These are phyloP conservation scores for Colletotrichum costaricense DNA, from an alignment of 2,329 filamentous ascomycete species.

Conservation along the genomic window DNA sequence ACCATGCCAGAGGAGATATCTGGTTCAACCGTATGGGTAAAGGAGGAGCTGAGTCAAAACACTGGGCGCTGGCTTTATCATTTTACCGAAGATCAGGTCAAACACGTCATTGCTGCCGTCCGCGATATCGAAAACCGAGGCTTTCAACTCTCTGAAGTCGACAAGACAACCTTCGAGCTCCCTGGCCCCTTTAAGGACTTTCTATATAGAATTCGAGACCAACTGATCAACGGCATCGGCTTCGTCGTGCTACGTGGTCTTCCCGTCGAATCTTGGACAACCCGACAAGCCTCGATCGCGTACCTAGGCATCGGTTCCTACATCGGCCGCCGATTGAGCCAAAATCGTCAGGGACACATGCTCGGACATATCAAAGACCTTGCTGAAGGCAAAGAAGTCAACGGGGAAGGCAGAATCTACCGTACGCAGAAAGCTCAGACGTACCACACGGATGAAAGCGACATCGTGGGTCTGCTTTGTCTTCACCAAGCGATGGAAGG, in stretches of 20 bases:
- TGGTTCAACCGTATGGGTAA: not conserved
- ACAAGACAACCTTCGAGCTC: not conserved
- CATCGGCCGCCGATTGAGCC: not conserved
- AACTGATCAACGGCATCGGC: not conserved
- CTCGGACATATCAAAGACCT: not conserved
- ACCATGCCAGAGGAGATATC: not conserved
- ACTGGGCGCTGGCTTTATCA: not conserved
- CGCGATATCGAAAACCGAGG: not conserved
- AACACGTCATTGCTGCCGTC: not conserved
- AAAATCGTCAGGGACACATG: not conserved
- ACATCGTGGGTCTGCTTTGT: not conserved
- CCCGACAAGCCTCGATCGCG: not conserved
- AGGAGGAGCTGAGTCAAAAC: not conserved
- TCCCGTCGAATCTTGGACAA: not conserved
- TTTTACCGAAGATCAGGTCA: not conserved
- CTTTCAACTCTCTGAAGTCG: not conserved
- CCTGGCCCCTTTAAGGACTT: not conserved
- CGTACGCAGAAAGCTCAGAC: not conserved
- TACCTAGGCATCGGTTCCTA: not conserved
- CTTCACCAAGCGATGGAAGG: not conserved
- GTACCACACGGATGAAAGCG: not conserved
- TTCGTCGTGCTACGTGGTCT: not conserved
- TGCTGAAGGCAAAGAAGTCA: not conserved
- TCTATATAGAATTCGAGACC: not conserved
- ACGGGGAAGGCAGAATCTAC: not conserved